Base-by-base conservation (phyloP, 1,284 basidiomycete species). In the Cutaneotrichosporon curvatum region DNA sequence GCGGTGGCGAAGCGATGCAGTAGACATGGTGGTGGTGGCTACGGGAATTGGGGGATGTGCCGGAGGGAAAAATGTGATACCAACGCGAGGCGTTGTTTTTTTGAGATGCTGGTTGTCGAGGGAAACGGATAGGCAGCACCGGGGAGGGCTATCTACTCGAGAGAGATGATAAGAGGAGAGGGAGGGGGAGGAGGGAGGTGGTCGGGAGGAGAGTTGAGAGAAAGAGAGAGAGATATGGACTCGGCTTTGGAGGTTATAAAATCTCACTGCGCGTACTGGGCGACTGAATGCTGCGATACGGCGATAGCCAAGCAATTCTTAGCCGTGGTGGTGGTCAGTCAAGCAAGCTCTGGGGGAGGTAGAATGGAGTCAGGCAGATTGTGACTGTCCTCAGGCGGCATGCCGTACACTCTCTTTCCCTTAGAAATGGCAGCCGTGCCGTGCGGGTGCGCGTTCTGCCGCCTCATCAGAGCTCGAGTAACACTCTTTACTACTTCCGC, bases 1-100 rank as follows among this genome's bases (percentile, higher is more conserved):
- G 45, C 70, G 62, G 51, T 70, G 67, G 53, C 70, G 60, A 34
- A 72, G 47, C 21, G 62, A 59, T 40, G 63, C 38, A 42, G 62
- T 37, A 21, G 65, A 60, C 65, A 68, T 67, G 28, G 38, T 61
- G 37, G 21, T 30, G 19, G 34, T 18, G 39, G 18, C 5, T 9
- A 11, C 4, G 42, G 23, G 11, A 18, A 23, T 36, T 21, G 19
- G 8, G 16, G 8, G 5, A 4, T 20, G 16, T 10, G 35, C 16
- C 35, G 12, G 35, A 19, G 35, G 35, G 15, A 20, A 19, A 10
- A 19, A 18, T 4, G 35, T 4, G 35, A 18, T 5, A 4, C 19
- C 19, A 18, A 16, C 10, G 22, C 12, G 21, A 4, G 4, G n/a
- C 19, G 22, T n/a, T 16, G 42, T 22, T 37, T 28, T 37, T 36